Base-by-base conservation (phyloP, 1,139 yeast genomes). In the Taphrina deformans region DNA sequence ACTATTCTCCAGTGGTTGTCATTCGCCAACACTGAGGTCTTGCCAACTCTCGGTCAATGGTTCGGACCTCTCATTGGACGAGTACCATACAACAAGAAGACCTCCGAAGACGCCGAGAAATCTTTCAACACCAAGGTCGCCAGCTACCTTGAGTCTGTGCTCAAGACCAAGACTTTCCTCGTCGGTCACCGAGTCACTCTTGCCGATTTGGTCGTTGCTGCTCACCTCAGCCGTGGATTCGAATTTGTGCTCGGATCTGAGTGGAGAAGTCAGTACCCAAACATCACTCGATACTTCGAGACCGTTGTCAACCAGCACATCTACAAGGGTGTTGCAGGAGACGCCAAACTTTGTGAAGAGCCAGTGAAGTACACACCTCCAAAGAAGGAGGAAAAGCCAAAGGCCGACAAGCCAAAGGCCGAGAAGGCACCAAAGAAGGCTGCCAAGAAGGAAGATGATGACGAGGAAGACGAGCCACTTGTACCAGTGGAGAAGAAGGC, bases 161-260 rank as follows among this genome's bases (percentile, higher is more conserved):
- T 93, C 74, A 76, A 80, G 70, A 83, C 85, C 75, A 83, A 82
- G 85, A 90, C 97, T 70, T 93, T 83, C 82, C 85, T 93, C 76
- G 97, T 87, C 73, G 95, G 96, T 76, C 97, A 92, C 82, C 84
- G 93, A 80, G 75, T 89, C 74, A 81, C 97, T 66, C 76, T 87
- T 70, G 98, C 97, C 75, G 99, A 93, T 79, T 76, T 89, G 73
- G 82, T 83, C 74, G 79, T 82, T 72, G 92, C 88, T 71, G 74
- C 85, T 69, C 75, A 80, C 70, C 79, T 85, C 72, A 73, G 78
- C 76, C 84, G 92, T 80, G 87, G 86, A 69, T 89, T 88, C 81
- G 78, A 82, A 71, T 73, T 75, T 78, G 76, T 89, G 70, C 88
- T 84, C 78, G 98, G 92, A 75, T 73, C 79, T 62, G 86, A 86